These are phyloP conservation scores for Citrullus amarus DNA, from an alignment of 306 rosid genomes.

Conservation along the genomic window DNA sequence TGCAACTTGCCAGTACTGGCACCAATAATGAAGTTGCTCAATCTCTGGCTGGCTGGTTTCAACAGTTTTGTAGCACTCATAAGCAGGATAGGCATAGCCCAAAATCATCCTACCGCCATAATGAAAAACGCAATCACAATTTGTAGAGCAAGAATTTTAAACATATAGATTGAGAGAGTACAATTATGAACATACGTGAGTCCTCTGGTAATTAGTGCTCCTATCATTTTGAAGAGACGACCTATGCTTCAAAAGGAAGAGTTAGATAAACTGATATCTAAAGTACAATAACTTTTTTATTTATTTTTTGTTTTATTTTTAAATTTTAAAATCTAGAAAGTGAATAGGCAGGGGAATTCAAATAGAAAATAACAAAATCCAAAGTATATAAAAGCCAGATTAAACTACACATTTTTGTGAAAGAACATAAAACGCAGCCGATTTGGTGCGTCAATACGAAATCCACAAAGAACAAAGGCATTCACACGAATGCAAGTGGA, in stretches of 20 bases:
- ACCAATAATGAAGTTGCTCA: slow-evolving; percentile 83
- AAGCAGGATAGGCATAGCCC: slow-evolving; percentile 92
- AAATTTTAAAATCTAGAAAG: neutral
- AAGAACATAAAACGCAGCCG: neutral
- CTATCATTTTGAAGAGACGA: slow-evolving; percentile 54
- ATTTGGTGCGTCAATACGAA: neutral
- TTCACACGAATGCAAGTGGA: neutral
- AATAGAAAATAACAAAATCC: neutral
- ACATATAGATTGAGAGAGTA: neutral
- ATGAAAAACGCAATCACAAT: neutral
- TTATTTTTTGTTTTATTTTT: too few species aligned
- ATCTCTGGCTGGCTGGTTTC: slow-evolving; percentile 75
- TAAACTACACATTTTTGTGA: neutral
- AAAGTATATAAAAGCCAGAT: neutral
- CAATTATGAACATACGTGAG: slow-evolving; percentile 53
- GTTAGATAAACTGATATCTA: neutral
- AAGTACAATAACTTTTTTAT: neutral
- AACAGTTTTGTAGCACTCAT: slow-evolving; percentile 81
- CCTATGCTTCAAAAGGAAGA: slow-evolving; percentile 21
- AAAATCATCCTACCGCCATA: slow-evolving; percentile 58
- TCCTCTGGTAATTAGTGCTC: slow-evolving; percentile 69
- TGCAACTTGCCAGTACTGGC: slow-evolving; percentile 68
- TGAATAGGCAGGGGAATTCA: neutral
- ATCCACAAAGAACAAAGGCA: neutral
- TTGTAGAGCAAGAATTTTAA: neutral